These are phyloP conservation scores for Paracoccidioides lutzii DNA, from an alignment of 2,329 filamentous ascomycete genomes.

Conservation along the genomic window DNA sequence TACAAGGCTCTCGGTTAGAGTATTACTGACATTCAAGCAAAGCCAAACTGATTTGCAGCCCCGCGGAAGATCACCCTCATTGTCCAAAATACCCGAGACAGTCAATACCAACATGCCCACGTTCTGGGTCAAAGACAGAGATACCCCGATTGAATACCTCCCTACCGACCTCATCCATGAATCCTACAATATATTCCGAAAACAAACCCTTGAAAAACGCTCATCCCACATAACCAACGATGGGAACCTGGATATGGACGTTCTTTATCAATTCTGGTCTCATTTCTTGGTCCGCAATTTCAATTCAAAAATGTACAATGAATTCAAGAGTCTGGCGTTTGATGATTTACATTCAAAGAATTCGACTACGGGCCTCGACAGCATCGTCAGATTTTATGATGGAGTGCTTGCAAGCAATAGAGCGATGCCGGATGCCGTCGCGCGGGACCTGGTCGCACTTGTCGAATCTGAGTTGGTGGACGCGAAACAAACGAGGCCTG, in stretches of 20 bases:
- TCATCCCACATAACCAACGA: constrained; percentile 25
- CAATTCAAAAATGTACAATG: constrained; percentile 61
- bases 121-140: constrained; percentile 40
- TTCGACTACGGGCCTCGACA: constrained; percentile 45
- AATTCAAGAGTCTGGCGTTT: constrained; percentile 55
- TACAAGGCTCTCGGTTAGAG: neutral
- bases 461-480: constrained; percentile 36
- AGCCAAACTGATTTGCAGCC: neutral
- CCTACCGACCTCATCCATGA: constrained; percentile 35
- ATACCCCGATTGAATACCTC: constrained; percentile 30
- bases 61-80: neutral
- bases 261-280: constrained; percentile 63
- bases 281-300: constrained; percentile 61
- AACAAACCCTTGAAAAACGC: constrained; percentile 39
- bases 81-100: neutral
- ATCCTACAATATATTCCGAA: constrained; percentile 37
- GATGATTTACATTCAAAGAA: constrained; percentile 46
- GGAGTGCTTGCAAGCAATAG: constrained; percentile 41
- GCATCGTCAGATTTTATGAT: constrained; percentile 54
- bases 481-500: constrained; percentile 24
- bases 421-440: constrained; percentile 38
- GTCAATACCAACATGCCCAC: constrained; percentile 15
- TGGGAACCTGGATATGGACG: constrained; percentile 39
- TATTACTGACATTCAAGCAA: neutral
- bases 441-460: constrained; percentile 43